These are phyloP conservation scores for Kluyveromyces aestuarii DNA, from an alignment of 805 yeast genomes.

Conservation along the genomic window DNA sequence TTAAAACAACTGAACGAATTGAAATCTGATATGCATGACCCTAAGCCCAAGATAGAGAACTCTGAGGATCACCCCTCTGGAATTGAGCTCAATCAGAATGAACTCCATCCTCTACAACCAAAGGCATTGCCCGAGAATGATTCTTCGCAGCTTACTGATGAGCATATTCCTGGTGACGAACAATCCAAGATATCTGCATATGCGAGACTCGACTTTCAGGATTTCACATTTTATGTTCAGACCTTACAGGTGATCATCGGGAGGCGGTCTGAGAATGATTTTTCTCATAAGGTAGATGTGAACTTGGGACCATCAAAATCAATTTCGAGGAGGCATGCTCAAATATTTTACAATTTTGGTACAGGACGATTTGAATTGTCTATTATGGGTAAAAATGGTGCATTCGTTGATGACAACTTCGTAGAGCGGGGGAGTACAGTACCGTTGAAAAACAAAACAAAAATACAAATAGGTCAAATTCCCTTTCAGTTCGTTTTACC, in stretches of 20 bases:
- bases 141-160: constrained; percentile 1
- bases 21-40: constrained; percentile 1
- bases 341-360: constrained; percentile 92
- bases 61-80: neutral
- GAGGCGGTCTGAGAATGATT: constrained; percentile 71
- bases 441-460: constrained; percentile 71
- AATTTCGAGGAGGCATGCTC: constrained; percentile 88
- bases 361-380: constrained; percentile 89
- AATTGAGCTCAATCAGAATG: neutral
- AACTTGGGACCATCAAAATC: constrained; percentile 90
- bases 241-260: constrained; percentile 91
- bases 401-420: constrained; percentile 86
- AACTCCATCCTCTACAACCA: neutral
- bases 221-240: constrained; percentile 91
- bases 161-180: constrained; percentile 13
- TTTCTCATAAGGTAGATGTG: constrained; percentile 71
- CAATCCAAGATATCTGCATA: constrained; percentile 38
- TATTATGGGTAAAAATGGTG: constrained; percentile 91
- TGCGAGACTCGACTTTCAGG: constrained; percentile 82
- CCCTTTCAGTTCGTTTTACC: constrained; percentile 85
- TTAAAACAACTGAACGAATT: constrained; percentile 1
- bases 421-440: constrained; percentile 89
- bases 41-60: neutral
- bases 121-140: neutral
- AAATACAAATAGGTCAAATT: constrained; percentile 88